Evolutionary conservation across 192 early-diverging fungal species (phyloP).

Genomic region (Podila minutissima): DNA sequence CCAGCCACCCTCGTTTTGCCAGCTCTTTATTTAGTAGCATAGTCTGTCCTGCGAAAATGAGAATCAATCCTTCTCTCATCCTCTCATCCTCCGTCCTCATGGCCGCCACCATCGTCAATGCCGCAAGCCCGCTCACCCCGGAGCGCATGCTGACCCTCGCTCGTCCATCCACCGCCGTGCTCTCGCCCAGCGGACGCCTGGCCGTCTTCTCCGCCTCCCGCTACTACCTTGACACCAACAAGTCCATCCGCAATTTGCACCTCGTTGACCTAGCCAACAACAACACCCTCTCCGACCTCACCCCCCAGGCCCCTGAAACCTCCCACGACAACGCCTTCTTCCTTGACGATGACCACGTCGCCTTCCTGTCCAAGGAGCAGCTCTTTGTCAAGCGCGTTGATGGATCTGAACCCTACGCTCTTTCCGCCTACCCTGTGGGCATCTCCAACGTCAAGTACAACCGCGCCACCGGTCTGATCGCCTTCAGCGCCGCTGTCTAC

Average conservation of each 20-base stretch:
- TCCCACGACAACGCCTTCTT: constrained; percentile 58
- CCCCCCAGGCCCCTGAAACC: constrained; percentile 42
- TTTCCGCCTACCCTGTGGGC: constrained; percentile 65
- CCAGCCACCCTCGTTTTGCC: neutral
- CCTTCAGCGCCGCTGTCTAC: constrained; percentile 78
- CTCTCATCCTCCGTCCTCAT: constrained; percentile 7
- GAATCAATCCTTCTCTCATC: constrained; percentile 17
- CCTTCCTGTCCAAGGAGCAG: constrained; percentile 56
- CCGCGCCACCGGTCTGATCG: constrained; percentile 56
- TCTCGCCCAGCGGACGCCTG: constrained; percentile 61
- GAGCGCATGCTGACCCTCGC: constrained; percentile 72
- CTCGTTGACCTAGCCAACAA: constrained; percentile 55
- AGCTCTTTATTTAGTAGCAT: neutral
- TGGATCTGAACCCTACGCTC: constrained; percentile 44
- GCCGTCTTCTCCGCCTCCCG: constrained; percentile 69
- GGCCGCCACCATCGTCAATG: constrained; percentile 5
- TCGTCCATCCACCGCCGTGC: constrained; percentile 58
- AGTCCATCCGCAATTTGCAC: constrained; percentile 64
- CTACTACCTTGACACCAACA: constrained; percentile 67
- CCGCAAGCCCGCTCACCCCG: constrained; percentile 56
- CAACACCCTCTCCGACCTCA: constrained; percentile 54
- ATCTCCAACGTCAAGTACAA: constrained; percentile 69
- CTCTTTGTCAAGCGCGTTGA: constrained; percentile 51
- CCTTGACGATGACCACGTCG: constrained; percentile 58
- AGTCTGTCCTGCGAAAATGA: neutral